Percentiles rank a stretch among this genome's conserved stretches.
These are phyloP conservation scores for Gaeumannomyces tritici DNA, from an alignment of 2,329 filamentous ascomycete genomes.

Conservation along the genomic window DNA sequence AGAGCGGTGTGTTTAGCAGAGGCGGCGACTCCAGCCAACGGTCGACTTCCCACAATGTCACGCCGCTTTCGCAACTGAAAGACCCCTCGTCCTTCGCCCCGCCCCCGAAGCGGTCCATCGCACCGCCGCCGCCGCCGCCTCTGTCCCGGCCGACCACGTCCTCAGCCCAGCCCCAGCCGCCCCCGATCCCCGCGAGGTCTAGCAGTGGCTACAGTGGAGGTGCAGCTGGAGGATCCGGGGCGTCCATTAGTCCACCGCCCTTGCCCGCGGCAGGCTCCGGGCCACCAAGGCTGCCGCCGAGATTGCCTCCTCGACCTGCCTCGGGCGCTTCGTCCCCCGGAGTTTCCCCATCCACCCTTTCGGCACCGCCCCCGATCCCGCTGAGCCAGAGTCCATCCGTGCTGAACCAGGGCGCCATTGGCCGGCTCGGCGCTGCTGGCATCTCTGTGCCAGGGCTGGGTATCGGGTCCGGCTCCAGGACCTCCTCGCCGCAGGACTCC, in stretches of 20 bases:
- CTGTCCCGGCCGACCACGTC: conserved; percentile 7
- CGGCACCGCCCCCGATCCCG: conserved; percentile 9
- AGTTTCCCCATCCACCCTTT: conserved; percentile 11
- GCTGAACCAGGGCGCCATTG: conserved; percentile 46
- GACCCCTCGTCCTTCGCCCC: conserved; percentile 74
- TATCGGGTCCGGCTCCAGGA: conserved; percentile 40
- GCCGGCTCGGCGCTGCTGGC: conserved; percentile 61
- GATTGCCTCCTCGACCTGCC: conserved; percentile 59
- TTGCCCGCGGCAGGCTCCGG: conserved; percentile 18
- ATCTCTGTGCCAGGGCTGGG: conserved; percentile 71
- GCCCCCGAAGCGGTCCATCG: conserved; percentile 55
- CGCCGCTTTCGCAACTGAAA: conserved; percentile 59
- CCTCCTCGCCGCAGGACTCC: conserved; percentile 3
- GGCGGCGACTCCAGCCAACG: conserved; percentile 17
- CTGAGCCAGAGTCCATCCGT: conserved; percentile 16
- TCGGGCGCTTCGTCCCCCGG: conserved; percentile 17
- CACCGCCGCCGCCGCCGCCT: conserved; percentile 7
- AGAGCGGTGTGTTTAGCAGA: conserved; percentile 38
- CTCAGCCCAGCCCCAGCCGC: background rate
- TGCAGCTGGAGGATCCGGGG: conserved; percentile 22
- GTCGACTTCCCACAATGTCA: conserved; percentile 16
- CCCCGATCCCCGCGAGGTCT: conserved; percentile 7
- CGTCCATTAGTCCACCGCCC: conserved; percentile 4
- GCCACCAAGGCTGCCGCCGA: conserved; percentile 53
- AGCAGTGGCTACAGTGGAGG: conserved; percentile 7